Evolutionary conservation across 2,329 filamentous ascomycete genomes (phyloP).

Genomic region (Knufia petricola): DNA sequence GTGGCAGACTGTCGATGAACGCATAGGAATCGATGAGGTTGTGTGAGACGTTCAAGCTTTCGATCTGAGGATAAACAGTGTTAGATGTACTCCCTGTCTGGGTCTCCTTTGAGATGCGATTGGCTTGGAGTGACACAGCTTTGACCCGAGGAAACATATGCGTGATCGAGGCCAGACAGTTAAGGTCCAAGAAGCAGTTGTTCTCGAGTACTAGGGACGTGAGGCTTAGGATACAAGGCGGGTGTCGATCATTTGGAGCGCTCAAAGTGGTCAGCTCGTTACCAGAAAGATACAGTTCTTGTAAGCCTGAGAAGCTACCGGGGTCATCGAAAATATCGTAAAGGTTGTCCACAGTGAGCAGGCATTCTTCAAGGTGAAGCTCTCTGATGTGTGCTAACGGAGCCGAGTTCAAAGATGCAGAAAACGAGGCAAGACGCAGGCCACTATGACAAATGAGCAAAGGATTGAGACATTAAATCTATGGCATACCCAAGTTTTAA

Average conservation of each 20-base stretch:
- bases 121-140: constrained; percentile 59
- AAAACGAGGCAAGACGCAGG: constrained; percentile 15
- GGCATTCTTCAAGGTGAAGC: constrained; percentile 57
- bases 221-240: constrained; percentile 32
- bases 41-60: constrained; percentile 63
- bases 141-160: constrained; percentile 43
- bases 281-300: constrained; percentile 13
- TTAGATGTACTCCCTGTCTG: constrained; percentile 35
- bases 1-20: constrained; percentile 61
- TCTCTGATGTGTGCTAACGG: constrained; percentile 38
- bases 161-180: constrained; percentile 42
- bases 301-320: constrained; percentile 15
- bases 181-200: constrained; percentile 32
- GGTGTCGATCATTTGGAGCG: neutral
- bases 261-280: constrained; percentile 18
- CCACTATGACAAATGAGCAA: constrained; percentile 9
- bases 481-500: constrained; percentile 60
- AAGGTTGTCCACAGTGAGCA: constrained; percentile 58
- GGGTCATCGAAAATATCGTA: constrained; percentile 25
- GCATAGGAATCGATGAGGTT: constrained; percentile 61
- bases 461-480: neutral
- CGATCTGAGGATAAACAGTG: constrained; percentile 37
- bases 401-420: constrained; percentile 35
- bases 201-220: constrained; percentile 42
- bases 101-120: constrained; percentile 46